These are phyloP conservation scores for Mycena galopus DNA, from an alignment of 768 basidiomycete species.

Conservation along the genomic window DNA sequence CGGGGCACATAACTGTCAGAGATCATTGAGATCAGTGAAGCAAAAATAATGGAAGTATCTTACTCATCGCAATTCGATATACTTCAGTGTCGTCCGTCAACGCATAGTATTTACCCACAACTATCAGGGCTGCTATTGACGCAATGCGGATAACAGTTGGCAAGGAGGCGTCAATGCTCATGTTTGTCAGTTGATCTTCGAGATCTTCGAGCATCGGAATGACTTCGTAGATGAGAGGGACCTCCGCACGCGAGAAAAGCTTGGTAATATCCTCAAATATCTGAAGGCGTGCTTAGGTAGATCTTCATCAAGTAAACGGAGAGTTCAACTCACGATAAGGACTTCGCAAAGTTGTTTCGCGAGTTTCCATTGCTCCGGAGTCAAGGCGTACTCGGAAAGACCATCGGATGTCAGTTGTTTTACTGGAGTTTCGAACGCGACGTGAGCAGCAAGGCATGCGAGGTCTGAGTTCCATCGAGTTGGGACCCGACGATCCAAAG, in stretches of 20 bases:
- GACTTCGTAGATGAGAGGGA: slow-evolving; percentile 39
- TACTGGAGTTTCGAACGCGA: slow-evolving; percentile 41
- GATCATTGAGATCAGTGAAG: background rate
- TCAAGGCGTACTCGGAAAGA: slow-evolving; percentile 39
- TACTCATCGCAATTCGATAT: background rate
- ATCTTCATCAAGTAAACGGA: background rate
- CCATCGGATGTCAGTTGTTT: slow-evolving; percentile 38
- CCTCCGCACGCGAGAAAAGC: slow-evolving; percentile 41
- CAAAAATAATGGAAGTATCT: background rate
- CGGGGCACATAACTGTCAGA: slow-evolving; percentile 43
- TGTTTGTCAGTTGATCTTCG: slow-evolving; percentile 17
- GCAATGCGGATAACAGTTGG: slow-evolving; percentile 23
- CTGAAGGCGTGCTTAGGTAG: slow-evolving; percentile 22
- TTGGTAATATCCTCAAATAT: slow-evolving; percentile 41
- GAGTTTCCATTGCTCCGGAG: slow-evolving; percentile 41
- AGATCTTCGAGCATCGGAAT: slow-evolving; percentile 38
- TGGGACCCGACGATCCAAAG: slow-evolving; percentile 42
- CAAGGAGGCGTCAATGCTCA: slow-evolving; percentile 27
- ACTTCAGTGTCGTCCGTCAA: background rate
- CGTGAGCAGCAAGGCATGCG: slow-evolving; percentile 42
- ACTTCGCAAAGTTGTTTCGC: slow-evolving; percentile 42
- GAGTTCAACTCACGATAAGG: slow-evolving; percentile 35
- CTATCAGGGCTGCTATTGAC: slow-evolving; percentile 14
- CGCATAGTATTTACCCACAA: background rate
- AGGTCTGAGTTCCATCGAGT: slow-evolving; percentile 50